phyloP scores from a whole-genome alignment of 768 basidiomycete species.

The Boletus edulis region DNA sequence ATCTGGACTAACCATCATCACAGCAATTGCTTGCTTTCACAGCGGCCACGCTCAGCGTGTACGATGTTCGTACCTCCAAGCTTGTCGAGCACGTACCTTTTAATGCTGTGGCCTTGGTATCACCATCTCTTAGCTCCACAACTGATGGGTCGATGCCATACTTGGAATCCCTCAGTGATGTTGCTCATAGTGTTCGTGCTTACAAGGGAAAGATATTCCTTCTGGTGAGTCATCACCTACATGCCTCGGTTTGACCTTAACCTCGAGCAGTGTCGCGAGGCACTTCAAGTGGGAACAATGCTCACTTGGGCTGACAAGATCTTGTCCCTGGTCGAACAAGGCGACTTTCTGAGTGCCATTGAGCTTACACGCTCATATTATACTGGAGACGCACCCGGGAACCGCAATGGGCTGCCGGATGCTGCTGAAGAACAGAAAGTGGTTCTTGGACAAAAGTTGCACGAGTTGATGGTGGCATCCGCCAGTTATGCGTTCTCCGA shows the following conservation, averaged over 20 bases:
- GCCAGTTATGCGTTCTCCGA: constrained; percentile 90
- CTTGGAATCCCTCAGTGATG: constrained; percentile 47
- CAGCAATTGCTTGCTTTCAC: constrained; percentile 75
- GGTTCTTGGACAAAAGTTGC: constrained; percentile 72
- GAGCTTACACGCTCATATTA: constrained; percentile 83
- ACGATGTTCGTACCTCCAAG: constrained; percentile 56
- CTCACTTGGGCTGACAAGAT: constrained; percentile 96
- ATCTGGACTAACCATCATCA: constrained; percentile 4
- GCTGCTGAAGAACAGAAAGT: constrained; percentile 53
- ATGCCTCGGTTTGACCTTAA: constrained; percentile 3
- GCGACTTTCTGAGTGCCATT: constrained; percentile 89
- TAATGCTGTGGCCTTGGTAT: constrained; percentile 54
- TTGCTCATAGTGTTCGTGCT: constrained; percentile 69
- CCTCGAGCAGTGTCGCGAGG: constrained; percentile 53
- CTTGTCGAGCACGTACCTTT: constrained; percentile 63
- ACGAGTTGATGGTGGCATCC: constrained; percentile 85
- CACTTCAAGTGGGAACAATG: constrained; percentile 77
- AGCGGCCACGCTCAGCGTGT: constrained; percentile 56
- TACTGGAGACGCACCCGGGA: constrained; percentile 74
- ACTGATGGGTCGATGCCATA: constrained; percentile 47
- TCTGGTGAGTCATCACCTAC: constrained; percentile 53
- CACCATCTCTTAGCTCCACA: constrained; percentile 49
- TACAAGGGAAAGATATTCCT: constrained; percentile 93
- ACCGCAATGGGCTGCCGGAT: constrained; percentile 81
- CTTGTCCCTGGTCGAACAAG: constrained; percentile 74